Evolutionary conservation across 2,329 filamentous ascomycete genomes (phyloP).

Genomic region (Aspergillus pseudoterreus): DNA sequence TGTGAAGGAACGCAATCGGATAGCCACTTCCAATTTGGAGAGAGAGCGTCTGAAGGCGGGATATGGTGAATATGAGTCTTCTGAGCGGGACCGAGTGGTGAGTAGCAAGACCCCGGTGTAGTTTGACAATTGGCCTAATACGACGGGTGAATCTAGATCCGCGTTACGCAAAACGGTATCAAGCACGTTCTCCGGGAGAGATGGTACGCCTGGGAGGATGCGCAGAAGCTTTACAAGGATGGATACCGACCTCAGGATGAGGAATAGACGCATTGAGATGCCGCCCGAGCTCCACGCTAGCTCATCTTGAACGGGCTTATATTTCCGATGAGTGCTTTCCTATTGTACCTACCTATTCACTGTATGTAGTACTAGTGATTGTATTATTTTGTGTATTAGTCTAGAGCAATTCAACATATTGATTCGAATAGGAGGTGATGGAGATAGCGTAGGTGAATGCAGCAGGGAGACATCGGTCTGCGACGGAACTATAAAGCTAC

Average conservation of each 20-base stretch:
- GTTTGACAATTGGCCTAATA: neutral
- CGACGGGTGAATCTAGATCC: constrained; percentile 53
- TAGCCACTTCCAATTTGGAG: constrained; percentile 73
- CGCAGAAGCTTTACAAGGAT: constrained; percentile 32
- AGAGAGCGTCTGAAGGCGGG: constrained; percentile 63
- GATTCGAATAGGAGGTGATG: neutral
- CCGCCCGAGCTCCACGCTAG: neutral
- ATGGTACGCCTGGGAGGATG: constrained; percentile 71
- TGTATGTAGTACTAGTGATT: neutral
- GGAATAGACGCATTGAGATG: constrained; percentile 8
- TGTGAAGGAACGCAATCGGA: constrained; percentile 81
- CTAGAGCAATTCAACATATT: too few relatives aligned
- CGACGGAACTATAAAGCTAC: too few relatives aligned
- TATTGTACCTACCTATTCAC: too few relatives aligned
- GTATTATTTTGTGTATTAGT: neutral
- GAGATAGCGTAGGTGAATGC: too few relatives aligned
- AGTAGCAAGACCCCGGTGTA: constrained; percentile 27
- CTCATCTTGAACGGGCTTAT: too few relatives aligned
- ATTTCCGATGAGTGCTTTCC: too few relatives aligned
- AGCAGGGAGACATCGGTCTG: too few relatives aligned
- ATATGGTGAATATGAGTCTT: constrained; percentile 68
- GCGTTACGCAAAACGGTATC: constrained; percentile 74
- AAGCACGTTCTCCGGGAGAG: constrained; percentile 83
- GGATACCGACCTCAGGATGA: constrained; percentile 35
- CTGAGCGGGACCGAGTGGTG: constrained; percentile 64